Evolutionary conservation across 179 eudicot species (phyloP), one percentile per base, ranked within the genome.

Genomic region (Nepenthes alata): DNA sequence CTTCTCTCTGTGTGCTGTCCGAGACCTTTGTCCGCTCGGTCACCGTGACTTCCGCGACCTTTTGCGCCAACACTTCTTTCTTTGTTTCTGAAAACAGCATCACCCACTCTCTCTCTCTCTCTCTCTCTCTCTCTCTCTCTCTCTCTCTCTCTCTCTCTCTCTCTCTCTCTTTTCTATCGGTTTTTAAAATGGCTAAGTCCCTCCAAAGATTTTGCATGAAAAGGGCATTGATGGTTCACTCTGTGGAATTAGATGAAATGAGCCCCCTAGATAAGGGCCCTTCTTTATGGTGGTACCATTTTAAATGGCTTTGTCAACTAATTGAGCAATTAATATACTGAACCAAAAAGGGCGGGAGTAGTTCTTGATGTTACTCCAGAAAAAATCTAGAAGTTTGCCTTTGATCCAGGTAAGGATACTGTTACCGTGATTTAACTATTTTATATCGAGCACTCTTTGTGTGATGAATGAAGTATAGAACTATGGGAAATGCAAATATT

Each of bases 201-300:
- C 89, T 91, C 61, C 98, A 91, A 76, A 57, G 79, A 38, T 91
- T 91, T 74, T 96, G 98, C 80, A 91, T 91, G 96, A 84, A 81
- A 74, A 82, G 98, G 77, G 96, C 95, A 58, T 71, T 86, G 76
- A 90, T 89, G 15, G 98, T 91, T 71, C 98, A 89, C 75, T 86
- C 95, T 0, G 95, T 89, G 50, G 96, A 95, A 58, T 71, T 91
- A 11, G 98, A 89, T 66, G 98, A 91, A 73, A 91, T 91, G 85
- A 91, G 96, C 70, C 96, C 98, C 57, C 76, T 89, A 63, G 98
- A 95, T 91, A 67, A 76, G 62, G 51, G 35, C 37, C 51, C 38
- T 11, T n/a, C 45, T 41, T 41, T 41, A 41, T 4, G 45, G 45
- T 4, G 45, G 45, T 41, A 4, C 1, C 5, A 41, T 4, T 41